A percentile compares a stretch with the other conserved stretches of the same genome.
These are phyloP conservation scores for Aspergillus brunneoviolaceus DNA, from an alignment of 2,329 filamentous ascomycete species.

Conservation along the genomic window DNA sequence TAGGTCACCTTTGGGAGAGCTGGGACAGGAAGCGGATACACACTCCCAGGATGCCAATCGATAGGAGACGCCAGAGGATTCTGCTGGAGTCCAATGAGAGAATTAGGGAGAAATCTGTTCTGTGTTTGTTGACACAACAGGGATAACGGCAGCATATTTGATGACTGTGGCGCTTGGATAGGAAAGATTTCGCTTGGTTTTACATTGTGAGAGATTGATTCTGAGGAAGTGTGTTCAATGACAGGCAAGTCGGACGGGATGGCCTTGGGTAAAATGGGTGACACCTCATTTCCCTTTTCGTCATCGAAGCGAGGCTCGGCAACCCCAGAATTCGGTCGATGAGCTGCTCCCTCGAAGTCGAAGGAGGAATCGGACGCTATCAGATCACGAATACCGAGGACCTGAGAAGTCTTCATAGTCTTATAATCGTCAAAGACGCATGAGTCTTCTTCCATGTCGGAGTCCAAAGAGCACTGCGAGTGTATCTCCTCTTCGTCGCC, in stretches of 20 bases:
- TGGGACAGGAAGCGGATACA: neutral
- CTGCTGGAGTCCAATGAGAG: neutral
- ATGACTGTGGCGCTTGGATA: neutral
- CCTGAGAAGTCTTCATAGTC: constrained; percentile 1
- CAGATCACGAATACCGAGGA: neutral
- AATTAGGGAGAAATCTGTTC: neutral
- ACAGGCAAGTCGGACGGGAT: neutral
- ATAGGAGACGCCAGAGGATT: neutral
- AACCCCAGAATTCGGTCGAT: neutral
- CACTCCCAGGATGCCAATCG: neutral
- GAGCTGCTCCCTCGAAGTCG: neutral
- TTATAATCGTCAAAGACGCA: constrained; percentile 8
- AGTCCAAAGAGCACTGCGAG: constrained; percentile 4
- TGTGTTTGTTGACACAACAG: neutral
- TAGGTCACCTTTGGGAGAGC: constrained; percentile 12
- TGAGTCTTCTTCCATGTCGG: constrained; percentile 11
- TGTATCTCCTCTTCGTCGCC: constrained; percentile 11
- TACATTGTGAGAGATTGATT: neutral
- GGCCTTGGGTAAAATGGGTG: neutral
- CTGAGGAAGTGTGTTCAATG: neutral
- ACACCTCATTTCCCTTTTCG: neutral
- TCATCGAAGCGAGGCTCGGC: neutral
- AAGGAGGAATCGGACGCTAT: neutral
- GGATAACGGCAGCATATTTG: neutral
- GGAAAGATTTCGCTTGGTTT: neutral